Percentiles rank a stretch among this genome's conserved stretches.
These are phyloP conservation scores for Wickerhamiella pararugosa DNA, from an alignment of 1,139 yeast species.

Conservation along the genomic window DNA sequence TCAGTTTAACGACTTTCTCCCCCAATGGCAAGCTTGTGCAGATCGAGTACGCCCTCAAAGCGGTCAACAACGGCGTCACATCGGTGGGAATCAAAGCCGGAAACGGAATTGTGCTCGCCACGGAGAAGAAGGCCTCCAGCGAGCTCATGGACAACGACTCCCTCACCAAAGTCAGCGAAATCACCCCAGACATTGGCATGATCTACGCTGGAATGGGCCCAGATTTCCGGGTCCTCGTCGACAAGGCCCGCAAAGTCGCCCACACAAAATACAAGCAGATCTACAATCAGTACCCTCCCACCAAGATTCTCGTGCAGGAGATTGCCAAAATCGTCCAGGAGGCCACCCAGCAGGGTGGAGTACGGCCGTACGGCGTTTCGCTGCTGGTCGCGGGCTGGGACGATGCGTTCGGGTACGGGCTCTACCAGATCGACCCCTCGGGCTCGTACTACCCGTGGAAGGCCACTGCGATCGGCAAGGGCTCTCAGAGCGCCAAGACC, in stretches of 20 bases:
- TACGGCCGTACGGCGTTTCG: conserved; percentile 94
- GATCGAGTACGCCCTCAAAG: conserved; percentile 93
- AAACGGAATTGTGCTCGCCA: conserved; percentile 92
- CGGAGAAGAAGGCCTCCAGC: conserved; percentile 83
- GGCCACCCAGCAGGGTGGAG: conserved; percentile 97
- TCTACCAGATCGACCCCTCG: conserved; percentile 95
- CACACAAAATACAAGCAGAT: conserved; percentile 86
- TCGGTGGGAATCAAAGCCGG: conserved; percentile 84
- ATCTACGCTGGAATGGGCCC: conserved; percentile 99
- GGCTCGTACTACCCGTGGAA: conserved; percentile 99
- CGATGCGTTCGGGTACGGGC: conserved; percentile 61
- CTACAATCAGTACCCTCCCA: conserved; percentile 95
- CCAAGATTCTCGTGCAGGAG: conserved; percentile 84
- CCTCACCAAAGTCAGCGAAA: conserved; percentile 60
- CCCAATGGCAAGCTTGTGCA: conserved; percentile 97
- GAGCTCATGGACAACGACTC: conserved; percentile 62
- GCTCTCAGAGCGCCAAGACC: conserved; percentile 87
- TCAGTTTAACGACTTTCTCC: conserved; percentile 89
- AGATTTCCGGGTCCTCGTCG: conserved; percentile 87
- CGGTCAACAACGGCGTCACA: conserved; percentile 96
- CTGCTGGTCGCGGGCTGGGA: conserved; percentile 90
- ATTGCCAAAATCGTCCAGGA: conserved; percentile 96
- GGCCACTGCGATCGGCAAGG: conserved; percentile 97
- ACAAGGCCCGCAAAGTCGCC: conserved; percentile 82
- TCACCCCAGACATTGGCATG: conserved; percentile 94